Evolutionary conservation across 495 filamentous ascomycete species (phyloP).

Genomic region (Lentithecium fluviatile): DNA sequence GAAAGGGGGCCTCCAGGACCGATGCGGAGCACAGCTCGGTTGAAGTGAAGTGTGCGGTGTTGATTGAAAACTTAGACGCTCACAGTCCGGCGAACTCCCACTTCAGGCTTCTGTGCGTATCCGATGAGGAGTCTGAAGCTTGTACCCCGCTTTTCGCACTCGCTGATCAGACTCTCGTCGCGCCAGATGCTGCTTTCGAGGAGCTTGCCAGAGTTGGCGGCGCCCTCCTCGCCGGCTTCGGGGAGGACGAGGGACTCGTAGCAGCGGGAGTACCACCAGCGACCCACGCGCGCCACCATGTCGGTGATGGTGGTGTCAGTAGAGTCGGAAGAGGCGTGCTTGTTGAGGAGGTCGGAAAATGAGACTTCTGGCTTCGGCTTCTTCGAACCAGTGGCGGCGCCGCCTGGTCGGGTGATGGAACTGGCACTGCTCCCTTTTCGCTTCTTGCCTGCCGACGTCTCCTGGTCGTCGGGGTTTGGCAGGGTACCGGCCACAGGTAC

Average conservation of each 20-base stretch:
- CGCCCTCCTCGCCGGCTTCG: constrained; percentile 46
- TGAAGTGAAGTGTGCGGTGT: constrained; percentile 11
- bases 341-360: constrained; percentile 40
- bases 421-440: constrained; percentile 25
- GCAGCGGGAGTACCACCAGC: constrained; percentile 95
- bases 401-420: constrained; percentile 24
- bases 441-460: constrained; percentile 26
- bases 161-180: constrained; percentile 70
- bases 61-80: constrained; percentile 45
- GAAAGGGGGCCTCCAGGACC: constrained; percentile 20
- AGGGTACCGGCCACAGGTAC: constrained; percentile 82
- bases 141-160: constrained; percentile 82
- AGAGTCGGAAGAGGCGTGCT: constrained; percentile 18
- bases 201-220: constrained; percentile 15
- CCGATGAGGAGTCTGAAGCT: constrained; percentile 89
- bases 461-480: constrained; percentile 35
- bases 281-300: constrained; percentile 85
- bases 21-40: constrained; percentile 24
- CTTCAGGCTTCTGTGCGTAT: constrained; percentile 78
- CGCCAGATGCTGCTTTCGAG: constrained; percentile 68
- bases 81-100: constrained; percentile 57
- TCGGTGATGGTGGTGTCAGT: constrained; percentile 78
- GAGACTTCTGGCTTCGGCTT: constrained; percentile 30
- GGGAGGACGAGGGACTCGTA: constrained; percentile 69
- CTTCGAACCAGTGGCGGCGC: constrained; percentile 5